A percentile compares a stretch with the other conserved stretches of the same genome.
Evolutionary conservation across 1,139 yeast species (phyloP).

Genomic region (Saccharomyces pastorianus): DNA sequence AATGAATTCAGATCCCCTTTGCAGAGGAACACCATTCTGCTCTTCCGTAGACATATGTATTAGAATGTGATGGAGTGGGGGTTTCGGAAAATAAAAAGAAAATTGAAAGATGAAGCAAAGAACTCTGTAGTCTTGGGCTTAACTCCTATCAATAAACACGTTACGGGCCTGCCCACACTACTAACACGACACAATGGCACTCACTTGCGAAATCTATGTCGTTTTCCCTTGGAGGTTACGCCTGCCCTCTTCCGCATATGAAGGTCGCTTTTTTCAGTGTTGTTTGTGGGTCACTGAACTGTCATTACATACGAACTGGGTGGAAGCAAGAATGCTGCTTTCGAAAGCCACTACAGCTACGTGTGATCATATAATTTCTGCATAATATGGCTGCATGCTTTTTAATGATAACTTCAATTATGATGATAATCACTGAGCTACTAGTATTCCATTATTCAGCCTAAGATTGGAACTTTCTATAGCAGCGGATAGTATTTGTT

Average conservation of each 20-base stretch:
- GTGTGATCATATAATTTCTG: neutral
- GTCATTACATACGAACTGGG: neutral
- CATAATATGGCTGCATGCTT: neutral
- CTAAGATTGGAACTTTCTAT: neutral
- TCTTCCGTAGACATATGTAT: neutral
- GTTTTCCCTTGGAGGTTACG: neutral
- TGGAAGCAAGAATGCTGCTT: neutral
- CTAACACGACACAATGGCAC: neutral
- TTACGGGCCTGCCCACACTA: constrained; percentile 1
- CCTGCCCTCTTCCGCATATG: neutral
- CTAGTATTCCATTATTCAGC: neutral
- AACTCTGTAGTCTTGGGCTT: neutral
- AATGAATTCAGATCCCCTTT: constrained; percentile 30
- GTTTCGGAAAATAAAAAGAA: neutral
- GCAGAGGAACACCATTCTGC: neutral
- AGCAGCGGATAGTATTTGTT: neutral
- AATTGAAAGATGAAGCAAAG: neutral
- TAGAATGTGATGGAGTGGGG: neutral
- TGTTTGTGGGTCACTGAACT: neutral
- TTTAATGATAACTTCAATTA: neutral
- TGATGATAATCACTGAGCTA: neutral
- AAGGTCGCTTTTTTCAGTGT: neutral
- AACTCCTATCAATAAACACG: neutral
- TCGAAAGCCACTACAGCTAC: neutral
- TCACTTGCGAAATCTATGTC: neutral